Base-by-base conservation (phyloP, 768 basidiomycete genomes). In the Multifurca ochricompacta region DNA sequence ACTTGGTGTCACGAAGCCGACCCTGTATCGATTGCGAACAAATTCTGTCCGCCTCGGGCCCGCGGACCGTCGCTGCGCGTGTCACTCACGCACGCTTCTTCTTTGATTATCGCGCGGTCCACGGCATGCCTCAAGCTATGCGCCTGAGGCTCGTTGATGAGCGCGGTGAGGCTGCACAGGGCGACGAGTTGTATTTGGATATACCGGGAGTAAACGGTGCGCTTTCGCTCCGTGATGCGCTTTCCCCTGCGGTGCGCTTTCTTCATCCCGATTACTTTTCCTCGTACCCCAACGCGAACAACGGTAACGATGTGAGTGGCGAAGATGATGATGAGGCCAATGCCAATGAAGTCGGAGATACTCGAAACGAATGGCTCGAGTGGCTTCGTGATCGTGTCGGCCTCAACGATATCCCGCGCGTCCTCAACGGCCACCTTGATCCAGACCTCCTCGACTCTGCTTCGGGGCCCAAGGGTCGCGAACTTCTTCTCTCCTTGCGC, bases 381-480 rank as follows among this genome's bases (percentile, higher is more conserved):
- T 63, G 61, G 62, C 48, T 63, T n/a, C 44, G 36, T 30, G 52
- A 58, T 31, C 0, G 1, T n/a, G 59, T 63, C 3, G 39, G 54
- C 13, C 2, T 63, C 28, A 56, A 55, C 14, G 47, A 51, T 21
- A 40, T 50, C 16, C 62, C 62, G 1, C 62, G 62, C 19, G 40
- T 63, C 5, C 3, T 53, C 21, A 16, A 31, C 16, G 58, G 58
- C 4, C 23, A 19, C 9, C 48, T 63, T 27, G 28, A 49, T 4
- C 42, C 55, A 1, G 62, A 63, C 13, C 52, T 63, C 34, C 30
- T 43, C 16, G 41, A 39, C 0, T 39, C 3, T 31, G 40, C 43
- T 6, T 11, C 39, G 10, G 7, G 34, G 6, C 25, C 43, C 40
- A 13, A 31, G 36, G 37, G 50, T 39, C 28, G 9, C 25, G 25